phyloP scores from a whole-genome alignment of 2,329 filamentous ascomycete species.

The Diaporthe longicolla region DNA sequence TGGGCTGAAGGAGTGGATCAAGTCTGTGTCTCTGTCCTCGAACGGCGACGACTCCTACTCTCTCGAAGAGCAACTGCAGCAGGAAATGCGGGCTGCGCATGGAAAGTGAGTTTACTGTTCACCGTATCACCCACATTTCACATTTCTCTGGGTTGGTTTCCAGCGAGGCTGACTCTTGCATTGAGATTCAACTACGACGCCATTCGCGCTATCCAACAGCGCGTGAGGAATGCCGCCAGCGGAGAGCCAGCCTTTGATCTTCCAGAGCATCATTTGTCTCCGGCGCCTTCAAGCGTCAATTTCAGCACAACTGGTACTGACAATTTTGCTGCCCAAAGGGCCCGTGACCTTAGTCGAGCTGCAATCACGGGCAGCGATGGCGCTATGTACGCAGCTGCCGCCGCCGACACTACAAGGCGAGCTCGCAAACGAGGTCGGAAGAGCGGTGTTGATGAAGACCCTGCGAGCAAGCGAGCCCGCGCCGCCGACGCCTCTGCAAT shows the following conservation, averaged over 20 bases:
- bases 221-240: slow-evolving; percentile 1
- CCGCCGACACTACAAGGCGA: slow-evolving; percentile 27
- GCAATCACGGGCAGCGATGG: slow-evolving; percentile 32
- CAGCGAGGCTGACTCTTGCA: slow-evolving; percentile 34
- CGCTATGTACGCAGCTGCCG: slow-evolving; percentile 28
- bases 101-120: slow-evolving; percentile 33
- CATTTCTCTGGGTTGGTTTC: slow-evolving; percentile 3
- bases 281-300: background rate
- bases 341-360: slow-evolving; percentile 32
- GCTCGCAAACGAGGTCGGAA: slow-evolving; percentile 38
- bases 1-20: slow-evolving; percentile 37
- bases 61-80: slow-evolving; percentile 27
- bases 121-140: background rate
- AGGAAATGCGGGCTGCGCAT: slow-evolving; percentile 22
- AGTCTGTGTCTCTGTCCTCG: background rate
- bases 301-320: slow-evolving; percentile 33
- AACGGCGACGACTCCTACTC: slow-evolving; percentile 28
- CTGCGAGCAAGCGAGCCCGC: slow-evolving; percentile 37
- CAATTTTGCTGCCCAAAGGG: slow-evolving; percentile 26
- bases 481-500: slow-evolving; percentile 34
- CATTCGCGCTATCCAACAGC: slow-evolving; percentile 29
- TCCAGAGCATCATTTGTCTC: background rate
- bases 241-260: slow-evolving; percentile 1
- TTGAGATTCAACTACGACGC: slow-evolving; percentile 23
- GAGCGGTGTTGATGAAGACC: slow-evolving; percentile 31